Percentiles rank a stretch among this genome's conserved stretches.
phyloP scores from a whole-genome alignment of 768 basidiomycete genomes.

The Xerocomellus dryophilus region DNA sequence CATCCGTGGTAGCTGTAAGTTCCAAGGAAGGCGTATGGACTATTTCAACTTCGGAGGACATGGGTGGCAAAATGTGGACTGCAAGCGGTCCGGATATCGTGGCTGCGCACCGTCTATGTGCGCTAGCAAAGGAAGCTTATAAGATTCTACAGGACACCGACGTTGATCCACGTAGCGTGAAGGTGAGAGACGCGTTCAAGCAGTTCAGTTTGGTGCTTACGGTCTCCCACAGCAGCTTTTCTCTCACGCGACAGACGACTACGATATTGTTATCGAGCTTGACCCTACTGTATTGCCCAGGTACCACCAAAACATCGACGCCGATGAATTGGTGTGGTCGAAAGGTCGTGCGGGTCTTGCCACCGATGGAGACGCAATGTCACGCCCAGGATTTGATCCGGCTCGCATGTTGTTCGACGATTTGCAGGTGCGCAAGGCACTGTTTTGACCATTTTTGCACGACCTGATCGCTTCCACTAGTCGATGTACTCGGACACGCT shows the following conservation, averaged over 20 bases:
- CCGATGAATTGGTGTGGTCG: constrained; percentile 47
- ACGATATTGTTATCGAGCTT: constrained; percentile 80
- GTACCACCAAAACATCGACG: constrained; percentile 67
- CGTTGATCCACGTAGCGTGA: constrained; percentile 49
- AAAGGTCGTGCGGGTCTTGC: constrained; percentile 25
- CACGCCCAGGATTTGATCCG: constrained; percentile 79
- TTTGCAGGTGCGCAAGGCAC: constrained; percentile 56
- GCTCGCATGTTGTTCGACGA: constrained; percentile 63
- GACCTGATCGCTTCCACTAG: constrained; percentile 36
- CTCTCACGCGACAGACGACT: constrained; percentile 77
- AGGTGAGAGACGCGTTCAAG: constrained; percentile 41
- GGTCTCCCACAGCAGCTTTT: constrained; percentile 64
- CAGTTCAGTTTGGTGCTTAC: not conserved
- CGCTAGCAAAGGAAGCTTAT: constrained; percentile 75
- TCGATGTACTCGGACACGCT: constrained; percentile 70
- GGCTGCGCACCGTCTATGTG: constrained; percentile 68
- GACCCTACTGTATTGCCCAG: constrained; percentile 62
- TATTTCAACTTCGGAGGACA: constrained; percentile 75
- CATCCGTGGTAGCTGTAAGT: constrained; percentile 27
- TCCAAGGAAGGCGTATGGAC: constrained; percentile 61
- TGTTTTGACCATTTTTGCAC: not conserved
- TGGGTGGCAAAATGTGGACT: constrained; percentile 76
- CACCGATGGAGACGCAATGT: constrained; percentile 33
- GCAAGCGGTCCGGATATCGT: constrained; percentile 59
- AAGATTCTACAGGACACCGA: constrained; percentile 53